Evolutionary conservation across 495 filamentous ascomycete genomes (phyloP), one percentile per base, ranked within the genome.

Genomic region (Podospora australis): DNA sequence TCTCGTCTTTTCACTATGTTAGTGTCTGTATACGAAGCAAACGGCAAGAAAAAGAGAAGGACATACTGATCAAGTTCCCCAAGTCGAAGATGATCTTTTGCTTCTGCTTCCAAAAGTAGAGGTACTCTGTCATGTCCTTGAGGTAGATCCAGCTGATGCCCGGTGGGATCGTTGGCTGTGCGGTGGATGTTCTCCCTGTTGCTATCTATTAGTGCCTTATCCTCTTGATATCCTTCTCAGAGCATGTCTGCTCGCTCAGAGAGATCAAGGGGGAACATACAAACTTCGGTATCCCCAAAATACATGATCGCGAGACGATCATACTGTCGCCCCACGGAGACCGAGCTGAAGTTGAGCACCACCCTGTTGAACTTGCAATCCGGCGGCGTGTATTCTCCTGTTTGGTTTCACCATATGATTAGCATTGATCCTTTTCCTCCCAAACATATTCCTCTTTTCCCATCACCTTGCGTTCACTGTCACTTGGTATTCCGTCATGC

Each of bases 81-180:
- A 95, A 76, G 38, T 95, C 88, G 54, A 95, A 91, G 29, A 90
- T 88, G 49, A 92, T 59, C 61, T 81, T 90, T 55, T 90, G 87
- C 0, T 75, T 69, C 24, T 73, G 35, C 25, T 74, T 73, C 76
- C 86, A 86, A 14, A 95, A 69, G 4, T 75, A 65, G 13, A 84
- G 70, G 64, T 81, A 91, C 47, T 82, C 72, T 0, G 85, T 84
- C 79, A 90, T 83, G 53, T 95, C 89, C 63, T 95, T 95, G 48
- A 83, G 70, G 49, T 92, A 91, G 2, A 82, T 84, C 82, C 75
- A 79, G 39, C 63, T 58, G 34, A 94, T 91, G 1, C 89, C 88
- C 0, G 65, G 67, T 36, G 74, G 72, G 2, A 56, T 41, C 0
- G 79, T 87, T 3, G 90, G 90, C 66, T 95, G 86, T 0, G 88